Evolutionary conservation across 1,139 yeast species (phyloP).

Genomic region (Yueomyces sp.): DNA sequence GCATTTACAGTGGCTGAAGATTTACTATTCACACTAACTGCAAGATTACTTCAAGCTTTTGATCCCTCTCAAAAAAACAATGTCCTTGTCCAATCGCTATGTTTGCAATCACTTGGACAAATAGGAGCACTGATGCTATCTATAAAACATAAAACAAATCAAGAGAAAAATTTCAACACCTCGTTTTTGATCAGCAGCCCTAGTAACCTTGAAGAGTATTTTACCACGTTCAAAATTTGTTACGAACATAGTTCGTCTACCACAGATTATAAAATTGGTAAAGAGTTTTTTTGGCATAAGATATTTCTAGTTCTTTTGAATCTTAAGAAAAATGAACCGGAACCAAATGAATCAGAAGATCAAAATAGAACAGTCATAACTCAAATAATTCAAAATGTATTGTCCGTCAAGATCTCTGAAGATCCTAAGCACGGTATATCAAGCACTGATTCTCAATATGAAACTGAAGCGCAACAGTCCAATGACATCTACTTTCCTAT

Average conservation of each 20-base stretch:
- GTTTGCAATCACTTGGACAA: slow-evolving; percentile 43
- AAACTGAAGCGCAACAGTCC: neutral
- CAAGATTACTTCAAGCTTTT: slow-evolving; percentile 28
- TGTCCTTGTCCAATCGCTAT: slow-evolving; percentile 34
- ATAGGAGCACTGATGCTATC: slow-evolving; percentile 40
- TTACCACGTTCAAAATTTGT: slow-evolving; percentile 9
- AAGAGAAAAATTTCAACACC: slow-evolving; percentile 10
- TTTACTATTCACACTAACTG: slow-evolving; percentile 33
- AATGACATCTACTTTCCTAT: slow-evolving; percentile 8
- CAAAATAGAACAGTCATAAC: too few species aligned
- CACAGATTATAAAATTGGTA: neutral
- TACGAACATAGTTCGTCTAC: slow-evolving; percentile 2
- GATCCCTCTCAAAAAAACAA: slow-evolving; percentile 12
- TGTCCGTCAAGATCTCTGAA: too few species aligned
- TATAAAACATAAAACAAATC: slow-evolving; percentile 10
- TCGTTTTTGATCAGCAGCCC: slow-evolving; percentile 17
- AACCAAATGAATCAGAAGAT: too few species aligned
- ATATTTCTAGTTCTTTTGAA: slow-evolving; percentile 3
- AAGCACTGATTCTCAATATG: neutral
- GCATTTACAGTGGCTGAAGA: slow-evolving; percentile 51
- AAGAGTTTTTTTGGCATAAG: slow-evolving; percentile 9
- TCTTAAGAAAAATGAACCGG: slow-evolving; percentile 1
- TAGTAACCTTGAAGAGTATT: slow-evolving; percentile 8
- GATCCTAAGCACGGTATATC: too few species aligned
- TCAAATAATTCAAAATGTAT: too few species aligned